Percentiles rank a stretch among this genome's conserved stretches.
These are phyloP conservation scores for Pestalotiopsis sp. DNA, from an alignment of 2,329 filamentous ascomycete species.

Conservation along the genomic window DNA sequence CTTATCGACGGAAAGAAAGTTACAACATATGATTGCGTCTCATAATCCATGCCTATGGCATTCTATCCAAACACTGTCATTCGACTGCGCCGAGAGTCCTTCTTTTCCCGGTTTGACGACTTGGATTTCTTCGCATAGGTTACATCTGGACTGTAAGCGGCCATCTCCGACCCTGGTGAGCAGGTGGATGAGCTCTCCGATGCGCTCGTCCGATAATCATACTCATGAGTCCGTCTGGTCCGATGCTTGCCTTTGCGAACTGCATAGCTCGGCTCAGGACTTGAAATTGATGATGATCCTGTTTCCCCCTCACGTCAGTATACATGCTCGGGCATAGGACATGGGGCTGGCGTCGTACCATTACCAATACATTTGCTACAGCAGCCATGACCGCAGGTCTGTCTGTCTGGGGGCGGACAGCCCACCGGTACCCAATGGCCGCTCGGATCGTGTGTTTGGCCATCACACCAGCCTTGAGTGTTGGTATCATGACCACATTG, in stretches of 20 bases:
- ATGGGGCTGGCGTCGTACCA: slow-evolving; percentile 27
- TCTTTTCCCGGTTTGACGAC: slow-evolving; percentile 28
- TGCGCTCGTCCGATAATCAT: slow-evolving; percentile 20
- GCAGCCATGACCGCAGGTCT: slow-evolving; percentile 54
- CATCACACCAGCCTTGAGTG: slow-evolving; percentile 54
- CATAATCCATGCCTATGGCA: neutral
- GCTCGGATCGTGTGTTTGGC: slow-evolving; percentile 27
- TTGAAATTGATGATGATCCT: slow-evolving; percentile 36
- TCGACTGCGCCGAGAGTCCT: slow-evolving; percentile 27
- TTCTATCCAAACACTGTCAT: neutral
- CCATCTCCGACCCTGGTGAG: slow-evolving; percentile 19
- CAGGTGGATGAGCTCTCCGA: slow-evolving; percentile 10
- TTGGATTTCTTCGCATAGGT: slow-evolving; percentile 29
- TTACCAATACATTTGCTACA: slow-evolving; percentile 50
- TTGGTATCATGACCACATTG: slow-evolving; percentile 54
- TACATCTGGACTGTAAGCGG: slow-evolving; percentile 21
- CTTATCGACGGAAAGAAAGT: neutral
- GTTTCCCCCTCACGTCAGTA: slow-evolving; percentile 14
- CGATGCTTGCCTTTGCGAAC: slow-evolving; percentile 38
- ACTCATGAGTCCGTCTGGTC: slow-evolving; percentile 27
- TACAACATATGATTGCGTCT: neutral
- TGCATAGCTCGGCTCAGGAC: slow-evolving; percentile 38
- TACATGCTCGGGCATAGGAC: neutral
- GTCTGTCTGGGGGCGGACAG: slow-evolving; percentile 34
- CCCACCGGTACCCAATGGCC: slow-evolving; percentile 22